Conservation (phyloP, 805 yeast genomes). For the Saccharomycopsis javanensis region DNA sequence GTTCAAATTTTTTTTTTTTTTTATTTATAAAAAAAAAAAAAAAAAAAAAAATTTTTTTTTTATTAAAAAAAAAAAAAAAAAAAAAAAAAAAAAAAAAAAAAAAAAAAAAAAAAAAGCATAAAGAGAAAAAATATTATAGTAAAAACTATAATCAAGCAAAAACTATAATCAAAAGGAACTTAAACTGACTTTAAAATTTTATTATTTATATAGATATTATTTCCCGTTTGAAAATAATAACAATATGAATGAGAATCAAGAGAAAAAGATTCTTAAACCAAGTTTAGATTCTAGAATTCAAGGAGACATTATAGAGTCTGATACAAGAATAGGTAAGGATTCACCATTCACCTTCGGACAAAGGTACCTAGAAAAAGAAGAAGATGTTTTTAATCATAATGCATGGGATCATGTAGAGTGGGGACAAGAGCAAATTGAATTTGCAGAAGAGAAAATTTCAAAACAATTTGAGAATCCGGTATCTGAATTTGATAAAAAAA, state of each 20-base stretch:
- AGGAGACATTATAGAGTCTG: constrained; percentile 20
- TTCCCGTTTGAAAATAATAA: too few relatives aligned
- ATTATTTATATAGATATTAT: too few relatives aligned
- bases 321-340: constrained; percentile 69
- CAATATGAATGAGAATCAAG: neutral
- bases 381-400: constrained; percentile 83
- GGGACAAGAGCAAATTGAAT: constrained; percentile 79
- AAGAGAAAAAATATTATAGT: too few relatives aligned
- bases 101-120: too few relatives aligned
- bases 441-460: constrained; percentile 65
- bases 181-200: too few relatives aligned
- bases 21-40: too few relatives aligned
- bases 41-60: too few relatives aligned
- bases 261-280: constrained; percentile 9
- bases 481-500: constrained; percentile 69
- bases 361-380: constrained; percentile 57
- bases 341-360: constrained; percentile 90
- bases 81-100: too few relatives aligned
- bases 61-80: too few relatives aligned
- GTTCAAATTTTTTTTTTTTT: too few relatives aligned
- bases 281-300: constrained; percentile 14
- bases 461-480: constrained; percentile 79
- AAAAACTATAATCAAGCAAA: too few relatives aligned
- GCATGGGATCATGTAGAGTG: constrained; percentile 96
- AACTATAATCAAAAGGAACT: too few relatives aligned